Percentiles rank a stretch among this genome's conserved stretches.
Conservation (phyloP, 1,284 basidiomycete species). For the Fistulina hepatica region DNA sequence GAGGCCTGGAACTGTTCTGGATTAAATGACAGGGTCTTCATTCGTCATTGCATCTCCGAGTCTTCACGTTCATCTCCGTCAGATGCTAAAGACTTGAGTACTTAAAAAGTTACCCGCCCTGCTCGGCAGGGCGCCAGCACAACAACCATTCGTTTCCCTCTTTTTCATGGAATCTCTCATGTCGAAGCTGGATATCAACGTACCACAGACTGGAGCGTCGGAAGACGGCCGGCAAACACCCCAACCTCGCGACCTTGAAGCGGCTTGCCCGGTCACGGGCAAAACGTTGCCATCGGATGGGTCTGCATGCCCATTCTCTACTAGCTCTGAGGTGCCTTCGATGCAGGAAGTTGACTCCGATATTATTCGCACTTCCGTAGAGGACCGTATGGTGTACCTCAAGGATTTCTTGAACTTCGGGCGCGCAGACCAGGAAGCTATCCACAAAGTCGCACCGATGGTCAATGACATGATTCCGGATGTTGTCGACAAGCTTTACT, state of each 20-base stretch:
- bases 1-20: too few relatives aligned
- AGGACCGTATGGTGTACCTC: conserved; percentile 21
- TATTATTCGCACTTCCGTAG: not conserved
- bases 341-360: not conserved
- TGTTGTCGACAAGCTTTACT: conserved; percentile 35
- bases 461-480: conserved; percentile 32
- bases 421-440: conserved; percentile 28
- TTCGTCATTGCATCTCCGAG: too few relatives aligned
- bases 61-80: too few relatives aligned
- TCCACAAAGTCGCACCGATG: conserved; percentile 30
- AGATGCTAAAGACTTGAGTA: too few relatives aligned
- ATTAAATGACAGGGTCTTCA: too few relatives aligned
- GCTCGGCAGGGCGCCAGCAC: too few relatives aligned
- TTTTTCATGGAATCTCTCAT: too few relatives aligned
- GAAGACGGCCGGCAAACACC: not conserved
- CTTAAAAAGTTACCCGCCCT: too few relatives aligned
- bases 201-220: too few relatives aligned
- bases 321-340: not conserved
- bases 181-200: too few relatives aligned
- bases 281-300: not conserved
- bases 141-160: too few relatives aligned
- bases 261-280: not conserved
- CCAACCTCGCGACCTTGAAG: not conserved
- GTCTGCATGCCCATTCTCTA: not conserved
- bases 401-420: conserved; percentile 36